Conservation (phyloP, 108 stramenopile genomes). For the Heterococcus sp. region DNA sequence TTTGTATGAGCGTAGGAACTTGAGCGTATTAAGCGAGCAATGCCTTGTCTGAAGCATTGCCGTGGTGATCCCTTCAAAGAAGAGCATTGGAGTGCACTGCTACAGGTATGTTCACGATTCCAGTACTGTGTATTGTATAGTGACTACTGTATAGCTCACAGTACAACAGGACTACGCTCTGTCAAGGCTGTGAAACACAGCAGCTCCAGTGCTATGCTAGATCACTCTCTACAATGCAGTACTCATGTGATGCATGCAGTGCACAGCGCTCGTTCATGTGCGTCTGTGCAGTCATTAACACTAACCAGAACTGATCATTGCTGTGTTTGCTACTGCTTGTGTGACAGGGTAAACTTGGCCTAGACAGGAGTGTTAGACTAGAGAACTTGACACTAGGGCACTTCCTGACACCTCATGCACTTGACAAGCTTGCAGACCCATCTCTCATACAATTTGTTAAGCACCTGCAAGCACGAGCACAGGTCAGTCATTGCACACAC, state of each 20-base stretch:
- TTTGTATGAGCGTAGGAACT: slow-evolving; percentile 19
- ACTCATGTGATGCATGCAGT: no score
- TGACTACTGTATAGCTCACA: no score
- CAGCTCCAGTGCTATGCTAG: no score
- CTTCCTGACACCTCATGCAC: slow-evolving; percentile 38
- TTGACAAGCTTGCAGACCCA: slow-evolving; percentile 55
- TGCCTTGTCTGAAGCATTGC: slow-evolving; percentile 61
- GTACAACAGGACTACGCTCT: no score
- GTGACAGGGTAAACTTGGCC: slow-evolving; percentile 60
- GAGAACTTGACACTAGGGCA: slow-evolving; percentile 61
- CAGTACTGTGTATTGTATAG: no score
- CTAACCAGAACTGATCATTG: no score
- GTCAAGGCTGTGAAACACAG: no score
- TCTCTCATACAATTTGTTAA: slow-evolving; percentile 58
- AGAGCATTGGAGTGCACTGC: slow-evolving; percentile 63
- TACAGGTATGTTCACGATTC: slow-evolving; percentile 26
- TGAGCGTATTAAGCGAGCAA: slow-evolving; percentile 55
- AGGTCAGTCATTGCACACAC: slow-evolving; percentile 10
- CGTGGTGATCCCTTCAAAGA: slow-evolving; percentile 67
- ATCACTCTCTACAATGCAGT: no score
- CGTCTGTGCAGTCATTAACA: no score
- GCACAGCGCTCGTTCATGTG: no score
- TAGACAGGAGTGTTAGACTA: slow-evolving; percentile 47
- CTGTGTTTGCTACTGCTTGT: no score
- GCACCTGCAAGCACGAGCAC: slow-evolving; percentile 61